These are phyloP conservation scores for Hyphodiscus sp. DNA, from an alignment of 2,329 filamentous ascomycete species.

Conservation along the genomic window DNA sequence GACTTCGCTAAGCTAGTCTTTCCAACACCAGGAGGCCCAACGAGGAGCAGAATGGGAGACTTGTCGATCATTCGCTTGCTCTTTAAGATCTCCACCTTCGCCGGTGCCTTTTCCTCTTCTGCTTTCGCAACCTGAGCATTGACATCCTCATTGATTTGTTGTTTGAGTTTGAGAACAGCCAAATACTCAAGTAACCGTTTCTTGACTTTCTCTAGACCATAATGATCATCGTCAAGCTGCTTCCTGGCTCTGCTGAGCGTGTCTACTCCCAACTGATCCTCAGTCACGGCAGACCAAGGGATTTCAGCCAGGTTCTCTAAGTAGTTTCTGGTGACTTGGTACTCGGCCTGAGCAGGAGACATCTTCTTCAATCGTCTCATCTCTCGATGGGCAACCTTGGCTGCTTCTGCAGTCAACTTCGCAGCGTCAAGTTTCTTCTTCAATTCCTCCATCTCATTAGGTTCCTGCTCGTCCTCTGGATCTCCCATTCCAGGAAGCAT, in stretches of 20 bases:
- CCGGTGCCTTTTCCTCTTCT: slow-evolving; percentile 47
- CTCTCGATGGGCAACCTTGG: slow-evolving; percentile 87
- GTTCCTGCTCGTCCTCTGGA: slow-evolving; percentile 61
- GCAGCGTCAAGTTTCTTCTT: slow-evolving; percentile 82
- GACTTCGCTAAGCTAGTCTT: slow-evolving; percentile 95
- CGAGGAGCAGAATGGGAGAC: slow-evolving; percentile 88
- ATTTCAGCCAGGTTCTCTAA: slow-evolving; percentile 91
- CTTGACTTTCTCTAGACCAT: slow-evolving; percentile 94
- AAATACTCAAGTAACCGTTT: slow-evolving; percentile 92
- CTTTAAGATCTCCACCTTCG: slow-evolving; percentile 67
- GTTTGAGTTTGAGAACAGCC: slow-evolving; percentile 92
- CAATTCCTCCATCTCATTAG: slow-evolving; percentile 85
- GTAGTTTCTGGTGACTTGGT: slow-evolving; percentile 88
- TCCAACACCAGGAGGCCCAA: slow-evolving; percentile 88
- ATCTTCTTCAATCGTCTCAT: slow-evolving; percentile 86
- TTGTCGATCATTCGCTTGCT: slow-evolving; percentile 86
- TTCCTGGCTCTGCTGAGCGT: slow-evolving; percentile 75
- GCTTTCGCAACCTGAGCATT: slow-evolving; percentile 69
- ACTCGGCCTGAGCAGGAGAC: slow-evolving; percentile 93
- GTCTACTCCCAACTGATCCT: slow-evolving; percentile 76
- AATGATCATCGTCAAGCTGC: slow-evolving; percentile 93
- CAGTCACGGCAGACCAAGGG: slow-evolving; percentile 79
- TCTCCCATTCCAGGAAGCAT: slow-evolving; percentile 26
- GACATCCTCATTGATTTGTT: slow-evolving; percentile 77
- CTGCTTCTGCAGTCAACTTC: slow-evolving; percentile 73